Conservation (phyloP, 495 filamentous ascomycete genomes). For the Friedmanniomyces simplex region DNA sequence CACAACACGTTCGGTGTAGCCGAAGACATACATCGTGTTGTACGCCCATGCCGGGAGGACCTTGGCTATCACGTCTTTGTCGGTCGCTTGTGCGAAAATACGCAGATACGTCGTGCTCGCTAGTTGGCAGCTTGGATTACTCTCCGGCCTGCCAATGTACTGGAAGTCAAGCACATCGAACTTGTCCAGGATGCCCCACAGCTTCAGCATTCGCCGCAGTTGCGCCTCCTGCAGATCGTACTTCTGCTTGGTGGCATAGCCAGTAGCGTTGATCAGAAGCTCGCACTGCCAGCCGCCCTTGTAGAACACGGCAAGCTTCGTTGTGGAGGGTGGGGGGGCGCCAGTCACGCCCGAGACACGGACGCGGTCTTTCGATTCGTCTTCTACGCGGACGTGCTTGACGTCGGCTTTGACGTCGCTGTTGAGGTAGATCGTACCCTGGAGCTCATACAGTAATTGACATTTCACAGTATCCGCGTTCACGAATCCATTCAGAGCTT, state of each 20-base stretch:
- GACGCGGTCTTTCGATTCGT: constrained; percentile 28
- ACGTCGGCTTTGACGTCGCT: constrained; percentile 47
- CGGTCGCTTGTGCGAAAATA: constrained; percentile 22
- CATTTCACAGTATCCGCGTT: constrained; percentile 44
- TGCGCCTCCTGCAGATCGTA: constrained; percentile 36
- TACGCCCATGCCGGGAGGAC: constrained; percentile 10
- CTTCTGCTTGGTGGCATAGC: constrained; percentile 38
- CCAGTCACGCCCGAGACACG: constrained; percentile 37
- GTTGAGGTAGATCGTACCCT: constrained; percentile 49
- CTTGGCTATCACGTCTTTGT: constrained; percentile 6
- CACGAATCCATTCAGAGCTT: constrained; percentile 25
- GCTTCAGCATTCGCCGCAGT: constrained; percentile 14
- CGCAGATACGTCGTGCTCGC: constrained; percentile 22
- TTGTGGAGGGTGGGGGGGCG: constrained; percentile 42
- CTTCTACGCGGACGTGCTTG: constrained; percentile 36
- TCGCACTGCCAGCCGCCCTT: constrained; percentile 39
- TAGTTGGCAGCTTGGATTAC: constrained; percentile 17
- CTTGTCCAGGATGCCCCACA: constrained; percentile 13
- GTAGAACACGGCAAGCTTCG: constrained; percentile 43
- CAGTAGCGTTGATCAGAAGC: constrained; percentile 33
- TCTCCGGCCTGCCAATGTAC: constrained; percentile 15
- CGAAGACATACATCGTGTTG: constrained; percentile 10
- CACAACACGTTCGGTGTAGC: neutral
- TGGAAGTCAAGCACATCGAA: constrained; percentile 22
- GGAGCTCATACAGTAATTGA: constrained; percentile 51